Evolutionary conservation across 2,329 filamentous ascomycete genomes (phyloP).

Genomic region (Alternaria brassicicola): DNA sequence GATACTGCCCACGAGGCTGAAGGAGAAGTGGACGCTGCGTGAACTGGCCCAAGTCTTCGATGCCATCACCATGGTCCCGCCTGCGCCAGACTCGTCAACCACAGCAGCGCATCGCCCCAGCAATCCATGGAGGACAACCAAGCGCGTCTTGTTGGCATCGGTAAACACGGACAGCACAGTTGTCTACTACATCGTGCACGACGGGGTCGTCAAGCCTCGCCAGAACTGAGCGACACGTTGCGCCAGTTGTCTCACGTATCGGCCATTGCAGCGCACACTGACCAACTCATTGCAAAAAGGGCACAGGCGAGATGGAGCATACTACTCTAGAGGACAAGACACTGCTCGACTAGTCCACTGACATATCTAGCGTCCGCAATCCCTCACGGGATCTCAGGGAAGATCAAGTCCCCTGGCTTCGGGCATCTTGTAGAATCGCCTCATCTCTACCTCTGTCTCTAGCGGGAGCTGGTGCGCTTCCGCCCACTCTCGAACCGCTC

Average conservation of each 20-base stretch:
- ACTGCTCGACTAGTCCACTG: slow-evolving; percentile 14
- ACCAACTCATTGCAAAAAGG: neutral
- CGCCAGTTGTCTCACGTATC: neutral
- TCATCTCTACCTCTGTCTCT: slow-evolving; percentile 47
- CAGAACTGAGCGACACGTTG: slow-evolving; percentile 65
- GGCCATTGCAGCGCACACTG: neutral
- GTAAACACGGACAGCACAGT: slow-evolving; percentile 82
- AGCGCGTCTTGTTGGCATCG: slow-evolving; percentile 75
- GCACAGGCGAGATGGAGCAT: neutral
- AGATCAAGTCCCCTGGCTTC: slow-evolving; percentile 39
- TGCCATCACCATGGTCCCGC: slow-evolving; percentile 53
- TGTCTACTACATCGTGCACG: slow-evolving; percentile 83
- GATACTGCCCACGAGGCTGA: slow-evolving; percentile 75
- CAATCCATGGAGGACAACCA: slow-evolving; percentile 57
- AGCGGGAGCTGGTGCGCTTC: slow-evolving; percentile 58
- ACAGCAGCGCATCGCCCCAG: slow-evolving; percentile 13
- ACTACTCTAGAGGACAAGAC: neutral
- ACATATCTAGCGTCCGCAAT: slow-evolving; percentile 9
- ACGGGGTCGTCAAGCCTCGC: slow-evolving; percentile 84
- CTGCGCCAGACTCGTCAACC: slow-evolving; percentile 32
- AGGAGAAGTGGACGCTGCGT: slow-evolving; percentile 73
- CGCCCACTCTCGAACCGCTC: slow-evolving; percentile 61
- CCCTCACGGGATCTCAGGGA: slow-evolving; percentile 36
- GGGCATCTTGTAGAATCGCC: slow-evolving; percentile 54
- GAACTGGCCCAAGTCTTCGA: slow-evolving; percentile 74